Base-by-base conservation (phyloP, 805 yeast genomes). In the Komagataella mondaviorum region DNA sequence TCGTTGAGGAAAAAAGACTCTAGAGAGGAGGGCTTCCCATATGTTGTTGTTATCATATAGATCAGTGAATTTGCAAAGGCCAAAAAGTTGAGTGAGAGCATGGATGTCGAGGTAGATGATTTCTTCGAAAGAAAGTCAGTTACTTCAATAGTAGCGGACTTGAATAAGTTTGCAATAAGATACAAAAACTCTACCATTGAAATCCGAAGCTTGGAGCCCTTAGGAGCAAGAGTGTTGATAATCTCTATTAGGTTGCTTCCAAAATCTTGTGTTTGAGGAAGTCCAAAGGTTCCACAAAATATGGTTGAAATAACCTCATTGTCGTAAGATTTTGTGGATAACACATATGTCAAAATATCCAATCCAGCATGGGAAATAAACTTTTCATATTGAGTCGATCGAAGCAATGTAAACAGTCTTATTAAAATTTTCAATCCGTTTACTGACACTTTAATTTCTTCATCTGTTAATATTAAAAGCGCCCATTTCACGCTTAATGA, bases 401-500 rank as follows among this genome's bases (percentile, higher is more conserved):
- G 82, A 6, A 74, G 62, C 6, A 72, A 61, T 14, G 68, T 61
- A 16, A 85, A 63, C 4, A 81, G 61, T 51, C 72, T 72, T 5
- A 81, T 66, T 17, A 86, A 60, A 12, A 86, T 62, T 22, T 57
- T 51, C 24, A 77, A 55, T 0, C 75, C 73, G 53, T 70, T 58
- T 24, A 61, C 59, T 3, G 67, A 68, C 3, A 75, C 73, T 48
- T 66, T 60, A 30, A 69, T 55, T 50, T 71, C 59, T 6, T 59
- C 57, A 53, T 70, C 70, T 50, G 76, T 65, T 10, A 85, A 60
- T 12, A 85, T 60, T 8, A 85, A 65, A 7, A 85, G 59, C 2
- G 77, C 67, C 85, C 90, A 82, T 59, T 83, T 84, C 5, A 82
- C 71, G 1, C 87, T 76, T 2, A 86, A 70, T 0, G 83, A 69